Conservation (phyloP, 2,329 filamentous ascomycete genomes). For the Dichotomopilus funicola region DNA sequence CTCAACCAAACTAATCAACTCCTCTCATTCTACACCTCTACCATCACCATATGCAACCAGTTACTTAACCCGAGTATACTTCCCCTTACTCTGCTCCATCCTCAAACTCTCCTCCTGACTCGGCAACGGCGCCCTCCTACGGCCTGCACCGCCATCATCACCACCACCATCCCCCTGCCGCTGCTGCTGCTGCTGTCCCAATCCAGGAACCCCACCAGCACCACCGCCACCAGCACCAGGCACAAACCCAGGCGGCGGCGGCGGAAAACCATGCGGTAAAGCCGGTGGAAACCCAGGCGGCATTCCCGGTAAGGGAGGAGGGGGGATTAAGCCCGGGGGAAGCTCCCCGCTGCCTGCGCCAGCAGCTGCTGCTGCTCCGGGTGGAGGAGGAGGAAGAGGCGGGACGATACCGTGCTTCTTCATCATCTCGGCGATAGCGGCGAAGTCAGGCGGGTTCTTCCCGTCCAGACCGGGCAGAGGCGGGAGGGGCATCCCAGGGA, state of each 20-base stretch:
- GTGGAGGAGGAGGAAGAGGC: conserved; percentile 45
- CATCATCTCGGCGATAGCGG: conserved; percentile 58
- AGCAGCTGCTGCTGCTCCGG: no score
- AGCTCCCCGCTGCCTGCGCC: conserved; percentile 31
- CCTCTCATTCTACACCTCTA: background rate
- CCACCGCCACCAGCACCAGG: background rate
- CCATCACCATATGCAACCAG: background rate
- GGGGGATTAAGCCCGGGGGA: conserved; percentile 42
- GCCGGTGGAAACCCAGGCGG: conserved; percentile 32
- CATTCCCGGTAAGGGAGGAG: conserved; percentile 25
- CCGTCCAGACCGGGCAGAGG: conserved; percentile 34
- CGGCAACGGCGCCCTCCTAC: conserved; percentile 65
- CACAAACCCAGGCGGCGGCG: conserved; percentile 27
- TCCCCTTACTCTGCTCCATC: conserved; percentile 63
- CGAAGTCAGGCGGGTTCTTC: conserved; percentile 54
- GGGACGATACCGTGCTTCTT: conserved; percentile 58
- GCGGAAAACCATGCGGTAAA: conserved; percentile 32
- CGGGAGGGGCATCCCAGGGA: no score
- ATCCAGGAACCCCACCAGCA: background rate
- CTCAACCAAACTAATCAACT: no score
- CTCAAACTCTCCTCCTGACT: conserved; percentile 78
- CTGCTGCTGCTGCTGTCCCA: background rate
- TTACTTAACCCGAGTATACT: conserved; percentile 51
- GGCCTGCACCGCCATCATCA: conserved; percentile 28
- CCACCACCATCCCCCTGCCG: background rate